Conservation (phyloP, 169 alveolate species). For the Perkinsus chesapeaki region DNA sequence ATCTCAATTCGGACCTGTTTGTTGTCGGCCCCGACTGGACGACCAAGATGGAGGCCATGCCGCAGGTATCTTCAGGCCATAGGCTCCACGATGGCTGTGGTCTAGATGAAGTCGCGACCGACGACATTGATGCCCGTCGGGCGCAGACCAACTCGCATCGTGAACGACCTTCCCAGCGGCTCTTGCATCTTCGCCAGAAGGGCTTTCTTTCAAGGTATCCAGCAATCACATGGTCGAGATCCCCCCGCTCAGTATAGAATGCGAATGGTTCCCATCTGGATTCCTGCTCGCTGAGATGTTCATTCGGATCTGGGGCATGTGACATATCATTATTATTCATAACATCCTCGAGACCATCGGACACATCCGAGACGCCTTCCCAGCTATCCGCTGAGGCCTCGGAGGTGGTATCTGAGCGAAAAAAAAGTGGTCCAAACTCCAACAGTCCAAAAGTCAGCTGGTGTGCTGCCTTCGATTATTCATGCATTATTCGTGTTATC, state of each 20-base stretch:
- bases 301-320: neutral
- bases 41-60: neutral
- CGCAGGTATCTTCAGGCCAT: neutral
- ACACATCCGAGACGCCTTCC: neutral
- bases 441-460: neutral
- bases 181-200: neutral
- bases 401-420: neutral
- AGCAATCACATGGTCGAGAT: neutral
- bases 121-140: neutral
- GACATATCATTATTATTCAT: neutral
- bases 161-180: neutral
- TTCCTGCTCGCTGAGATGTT: neutral
- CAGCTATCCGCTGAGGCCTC: neutral
- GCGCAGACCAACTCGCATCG: neutral
- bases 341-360: neutral
- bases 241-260: neutral
- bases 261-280: neutral
- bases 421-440: no score
- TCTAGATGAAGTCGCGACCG: neutral
- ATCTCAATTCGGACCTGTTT: neutral
- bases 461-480: no score
- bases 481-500: no score
- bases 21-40: neutral
- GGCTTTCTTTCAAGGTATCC: neutral
- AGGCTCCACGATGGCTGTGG: neutral